Percentiles rank a stretch among this genome's conserved stretches.
Evolutionary conservation across 768 basidiomycete species (phyloP).

Genomic region (Leucosporidium scottii): DNA sequence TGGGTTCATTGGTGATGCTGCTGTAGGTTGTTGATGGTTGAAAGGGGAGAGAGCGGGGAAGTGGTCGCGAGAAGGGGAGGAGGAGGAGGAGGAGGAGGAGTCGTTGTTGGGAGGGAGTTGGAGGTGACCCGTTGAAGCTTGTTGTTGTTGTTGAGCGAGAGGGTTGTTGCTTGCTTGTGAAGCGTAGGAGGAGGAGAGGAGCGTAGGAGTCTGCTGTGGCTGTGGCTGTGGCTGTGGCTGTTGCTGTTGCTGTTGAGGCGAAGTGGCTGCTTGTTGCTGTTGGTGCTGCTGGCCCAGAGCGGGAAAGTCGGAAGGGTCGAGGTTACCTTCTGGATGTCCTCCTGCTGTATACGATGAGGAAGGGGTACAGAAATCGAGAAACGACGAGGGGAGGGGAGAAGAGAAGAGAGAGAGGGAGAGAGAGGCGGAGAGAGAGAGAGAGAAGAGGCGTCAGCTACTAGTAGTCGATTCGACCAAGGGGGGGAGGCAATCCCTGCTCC

Average conservation of each 20-base stretch:
- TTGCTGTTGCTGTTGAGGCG: not conserved
- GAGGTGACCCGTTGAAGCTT: not conserved
- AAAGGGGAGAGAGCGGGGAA: conserved; percentile 24
- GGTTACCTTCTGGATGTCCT: not conserved
- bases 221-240: not conserved
- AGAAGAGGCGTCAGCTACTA: too few relatives aligned
- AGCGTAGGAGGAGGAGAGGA: not conserved
- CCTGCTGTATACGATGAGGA: too few relatives aligned
- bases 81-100: not conserved
- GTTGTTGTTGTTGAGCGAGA: conserved; percentile 38
- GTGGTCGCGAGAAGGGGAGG: conserved; percentile 19
- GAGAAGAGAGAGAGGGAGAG: too few relatives aligned
- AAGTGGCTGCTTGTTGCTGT: not conserved
- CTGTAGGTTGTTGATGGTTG: too few relatives aligned
- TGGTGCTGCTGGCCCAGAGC: not conserved
- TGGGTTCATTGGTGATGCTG: not conserved
- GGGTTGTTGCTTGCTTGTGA: not conserved
- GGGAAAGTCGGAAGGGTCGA: conserved; percentile 8
- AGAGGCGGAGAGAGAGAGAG: too few relatives aligned
- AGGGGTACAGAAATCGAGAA: too few relatives aligned
- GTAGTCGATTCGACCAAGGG: too few relatives aligned
- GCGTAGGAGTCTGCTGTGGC: not conserved
- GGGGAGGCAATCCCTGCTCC: too few relatives aligned
- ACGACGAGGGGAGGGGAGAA: too few relatives aligned
- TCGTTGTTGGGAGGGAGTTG: not conserved